Base-by-base conservation (phyloP, 371 early-diverging fungal species). In the Mucor indicus region DNA sequence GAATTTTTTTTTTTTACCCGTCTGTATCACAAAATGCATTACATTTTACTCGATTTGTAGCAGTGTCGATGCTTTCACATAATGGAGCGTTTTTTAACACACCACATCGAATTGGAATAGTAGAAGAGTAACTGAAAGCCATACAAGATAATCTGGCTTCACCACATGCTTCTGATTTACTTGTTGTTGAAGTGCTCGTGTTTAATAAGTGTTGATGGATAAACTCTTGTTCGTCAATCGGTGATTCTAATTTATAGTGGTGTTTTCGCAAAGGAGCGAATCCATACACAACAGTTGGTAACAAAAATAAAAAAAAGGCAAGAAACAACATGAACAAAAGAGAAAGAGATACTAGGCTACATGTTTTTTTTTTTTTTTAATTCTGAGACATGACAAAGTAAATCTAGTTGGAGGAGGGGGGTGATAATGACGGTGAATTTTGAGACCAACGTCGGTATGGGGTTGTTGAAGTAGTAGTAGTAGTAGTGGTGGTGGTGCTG, bases 21-120 rank as follows among this genome's bases (percentile, higher is more conserved):
- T 50, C 50, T 20, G 50, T 41, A 16, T 50, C 50, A 25, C 50
- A 50, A 31, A 50, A 50, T 19, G 41, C 24, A 50, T 50, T 42
- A 50, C 50, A 50, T 24, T 50, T 33, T 3, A 19, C 16, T 20
- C 11, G 2, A 12, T 50, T 21, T 19, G 41, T 23, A 17, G 11
- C n/a, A 19, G 52, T 2, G 31, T 44, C 52, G 1, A 38, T 19
- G 5, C 53, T 30, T n/a, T 38, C n/a, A 19, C 53, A 44, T 38
- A 52, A 19, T 23, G 38, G 39, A 2, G 39, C 53, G 7, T 40
- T 41, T 0, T 27, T 4, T 8, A 52, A 21, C 12, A 38, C 37
- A 10, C 53, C 53, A 38, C 44, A 52, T 0, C 45, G 31, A 7
- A 52, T 29, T 3, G 44, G 53, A 13, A 38, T 44, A 8, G 35